These are phyloP conservation scores for Themeda triandra DNA, from an alignment of 176 grass and related monocot species.

Conservation along the genomic window DNA sequence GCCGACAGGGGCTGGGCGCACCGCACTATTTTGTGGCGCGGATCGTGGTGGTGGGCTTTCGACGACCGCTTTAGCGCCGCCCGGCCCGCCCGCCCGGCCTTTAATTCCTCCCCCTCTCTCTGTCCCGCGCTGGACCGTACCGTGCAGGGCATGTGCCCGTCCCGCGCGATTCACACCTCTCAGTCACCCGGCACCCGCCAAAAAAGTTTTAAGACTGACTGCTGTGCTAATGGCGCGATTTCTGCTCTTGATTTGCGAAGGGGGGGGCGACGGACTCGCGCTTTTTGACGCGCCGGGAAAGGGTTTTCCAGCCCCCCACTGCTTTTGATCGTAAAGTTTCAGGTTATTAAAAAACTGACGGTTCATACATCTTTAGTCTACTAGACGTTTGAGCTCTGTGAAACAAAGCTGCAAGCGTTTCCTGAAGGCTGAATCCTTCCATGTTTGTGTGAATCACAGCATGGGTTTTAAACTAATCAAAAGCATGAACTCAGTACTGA, in stretches of 20 bases:
- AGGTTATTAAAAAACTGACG: not conserved
- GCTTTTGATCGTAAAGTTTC: slow-evolving; percentile 7
- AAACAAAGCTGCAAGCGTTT: not conserved
- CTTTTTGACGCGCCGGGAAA: not conserved
- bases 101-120: not conserved
- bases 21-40: slow-evolving; percentile 28
- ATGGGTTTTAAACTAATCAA: slow-evolving; percentile 20
- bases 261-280: not conserved
- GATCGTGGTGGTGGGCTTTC: slow-evolving; percentile 42
- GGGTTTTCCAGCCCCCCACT: not conserved
- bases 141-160: slow-evolving; percentile 36
- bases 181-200: not conserved
- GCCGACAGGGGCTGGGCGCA: slow-evolving; percentile 38
- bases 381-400: not conserved
- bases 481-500: not conserved
- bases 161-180: not conserved
- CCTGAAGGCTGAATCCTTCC: not conserved
- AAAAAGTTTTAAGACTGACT: not conserved
- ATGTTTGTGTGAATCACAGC: not conserved
- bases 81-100: slow-evolving; percentile 27
- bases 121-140: not conserved
- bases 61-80: slow-evolving; percentile 29
- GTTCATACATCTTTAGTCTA: slow-evolving; percentile 17
- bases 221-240: slow-evolving; percentile 31
- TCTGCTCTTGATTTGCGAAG: slow-evolving; percentile 16